Percentiles rank a stretch among this genome's conserved stretches.
phyloP scores from a whole-genome alignment of 1,139 yeast genomes.

The Hansenula sp. region DNA sequence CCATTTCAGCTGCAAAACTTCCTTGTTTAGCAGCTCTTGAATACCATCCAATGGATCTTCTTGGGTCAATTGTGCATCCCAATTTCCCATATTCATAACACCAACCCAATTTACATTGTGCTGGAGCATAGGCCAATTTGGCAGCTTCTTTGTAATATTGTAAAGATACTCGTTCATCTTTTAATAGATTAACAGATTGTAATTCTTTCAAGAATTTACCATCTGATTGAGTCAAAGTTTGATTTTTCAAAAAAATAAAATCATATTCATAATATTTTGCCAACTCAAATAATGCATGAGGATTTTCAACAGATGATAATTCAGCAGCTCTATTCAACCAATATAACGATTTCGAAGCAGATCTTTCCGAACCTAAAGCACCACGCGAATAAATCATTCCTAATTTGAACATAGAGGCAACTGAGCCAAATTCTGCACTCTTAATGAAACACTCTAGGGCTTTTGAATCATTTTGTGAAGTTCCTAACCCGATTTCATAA shows the following conservation, averaged over 20 bases:
- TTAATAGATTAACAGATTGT: constrained; percentile 19
- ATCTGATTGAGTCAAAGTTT: constrained; percentile 22
- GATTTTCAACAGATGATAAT: constrained; percentile 37
- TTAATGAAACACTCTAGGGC: constrained; percentile 51
- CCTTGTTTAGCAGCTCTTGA: constrained; percentile 69
- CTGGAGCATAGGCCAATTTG: constrained; percentile 64
- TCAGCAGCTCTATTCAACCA: constrained; percentile 58
- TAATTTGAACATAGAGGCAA: constrained; percentile 60
- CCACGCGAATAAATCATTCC: constrained; percentile 63
- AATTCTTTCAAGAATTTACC: constrained; percentile 27
- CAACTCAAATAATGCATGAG: constrained; percentile 60
- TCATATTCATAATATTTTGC: constrained; percentile 73
- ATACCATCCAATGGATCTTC: constrained; percentile 87
- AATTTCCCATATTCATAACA: constrained; percentile 85
- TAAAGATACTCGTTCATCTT: constrained; percentile 58
- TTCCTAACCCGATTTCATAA: constrained; percentile 64
- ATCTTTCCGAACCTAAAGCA: constrained; percentile 34
- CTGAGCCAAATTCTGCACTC: constrained; percentile 56
- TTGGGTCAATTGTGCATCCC: constrained; percentile 62
- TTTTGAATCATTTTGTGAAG: constrained; percentile 35
- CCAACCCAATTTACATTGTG: constrained; percentile 83
- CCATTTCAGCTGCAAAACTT: constrained; percentile 85
- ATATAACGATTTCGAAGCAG: constrained; percentile 44
- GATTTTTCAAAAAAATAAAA: constrained; percentile 39
- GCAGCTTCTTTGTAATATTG: constrained; percentile 77